Evolutionary conservation across 169 alveolate genomes (phyloP), one percentile per base, ranked within the genome.

Genomic region (Plasmodium billcollinsi): DNA sequence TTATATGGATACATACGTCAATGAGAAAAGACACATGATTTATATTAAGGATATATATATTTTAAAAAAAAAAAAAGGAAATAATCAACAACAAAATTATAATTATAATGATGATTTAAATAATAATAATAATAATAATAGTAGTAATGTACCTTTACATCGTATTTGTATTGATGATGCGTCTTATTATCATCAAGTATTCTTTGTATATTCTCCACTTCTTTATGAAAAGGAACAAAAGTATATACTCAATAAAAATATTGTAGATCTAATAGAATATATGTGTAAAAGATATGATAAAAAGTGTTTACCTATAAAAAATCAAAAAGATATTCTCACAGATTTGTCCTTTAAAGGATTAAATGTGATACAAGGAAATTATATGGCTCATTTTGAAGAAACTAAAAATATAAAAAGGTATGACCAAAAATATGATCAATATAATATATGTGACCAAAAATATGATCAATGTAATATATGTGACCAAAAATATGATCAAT

Each of bases 271-370:
- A 6, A 43, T 65, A 15, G 54, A 56, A 33, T 65, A 76, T 54
- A 20, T 76, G 47, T 58, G 72, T 12, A 56, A 65, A 47, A 33
- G 89, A 9, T 7, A 49, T 39, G 54, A 75, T 69, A 33, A 43
- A 15, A 24, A 33, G 9, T 39, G 15, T n/a, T 61, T 45, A 11
- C 26, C 5, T 8, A 24, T 26, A 29, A 14, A 14, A 26, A 4
- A n/a, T 3, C 15, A 26, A 11, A 39, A 24, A 66, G 21, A 24
- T 8, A 29, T 66, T 33, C 15, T 66, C 14, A 0, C 7, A 0
- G 15, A 14, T 66, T 12, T 66, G 4, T 24, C 24, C 47, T 39
- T 39, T 39, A 5, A 39, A 39, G 47, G 9, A 39, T 39, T 39
- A 1, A 39, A 39, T 39, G 9, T 5, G 47, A 39, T 39, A 1